Base-by-base conservation (phyloP, 176 grass and related monocot species). In the Cenchrus purpureus region DNA sequence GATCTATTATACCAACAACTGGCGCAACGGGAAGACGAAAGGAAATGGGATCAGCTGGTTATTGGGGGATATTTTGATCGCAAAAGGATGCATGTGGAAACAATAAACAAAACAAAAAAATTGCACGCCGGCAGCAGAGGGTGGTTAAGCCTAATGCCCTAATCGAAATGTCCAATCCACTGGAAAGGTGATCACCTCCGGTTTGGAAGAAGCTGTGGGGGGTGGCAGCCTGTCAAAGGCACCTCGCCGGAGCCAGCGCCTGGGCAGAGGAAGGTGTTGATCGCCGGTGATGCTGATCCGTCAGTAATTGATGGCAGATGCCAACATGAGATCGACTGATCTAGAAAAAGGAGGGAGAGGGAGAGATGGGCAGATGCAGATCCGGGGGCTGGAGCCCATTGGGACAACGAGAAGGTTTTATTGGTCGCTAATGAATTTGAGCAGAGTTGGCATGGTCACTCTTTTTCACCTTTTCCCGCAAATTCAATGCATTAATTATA, bases 131-230 rank as follows among this genome's bases (percentile, higher is more conserved):
- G 32, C 6, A 45, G 44, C 6, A 13, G 20, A 22, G 17, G 22
- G 63, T 31, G 3, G 20, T 56, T 74, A 9, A 13, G 37, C 77
- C 20, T 65, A 73, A 55, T 76, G 10, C 9, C 77, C 13, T 73
- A 64, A 55, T 59, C 37, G 37, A 40, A 40, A 40, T 40, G 4
- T 40, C 19, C 28, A 76, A 74, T 73, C 1, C 49, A 57, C 3
- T 22, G 34, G 48, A 56, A 85, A 78, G 79, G 52, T 81, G 55
- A 29, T 65, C 29, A 83, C 79, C 84, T 90, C 49, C 3, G 28
- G 32, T 71, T 55, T 71, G 59, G 50, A 65, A 11, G 22, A 40
- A 14, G 57, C 16, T 34, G 65, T 22, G 1, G 37, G 53, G 37
- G 54, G 25, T 34, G 66, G 73, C 57, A 42, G 20, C 29, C 67